A percentile compares a stretch with the other conserved stretches of the same genome.
phyloP scores from a whole-genome alignment of 2,329 filamentous ascomycete genomes.

The Fusarium sp. region DNA sequence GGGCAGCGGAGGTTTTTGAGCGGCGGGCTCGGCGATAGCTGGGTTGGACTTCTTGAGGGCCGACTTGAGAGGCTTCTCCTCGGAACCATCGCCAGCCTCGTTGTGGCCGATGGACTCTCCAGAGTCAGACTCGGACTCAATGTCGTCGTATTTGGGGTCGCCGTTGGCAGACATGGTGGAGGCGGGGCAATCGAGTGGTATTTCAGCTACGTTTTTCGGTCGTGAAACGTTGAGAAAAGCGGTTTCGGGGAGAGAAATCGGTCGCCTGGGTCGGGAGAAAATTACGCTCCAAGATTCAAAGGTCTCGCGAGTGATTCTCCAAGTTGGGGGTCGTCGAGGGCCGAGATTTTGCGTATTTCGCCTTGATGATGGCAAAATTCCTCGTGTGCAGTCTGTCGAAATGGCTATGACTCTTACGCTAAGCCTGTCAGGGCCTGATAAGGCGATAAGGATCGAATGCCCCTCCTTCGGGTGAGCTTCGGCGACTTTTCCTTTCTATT shows the following conservation, averaged over 20 bases:
- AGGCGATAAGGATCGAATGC: slow-evolving; percentile 57
- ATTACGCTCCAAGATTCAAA: slow-evolving; percentile 39
- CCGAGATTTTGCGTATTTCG: slow-evolving; percentile 53
- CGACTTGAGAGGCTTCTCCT: slow-evolving; percentile 83
- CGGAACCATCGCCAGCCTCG: slow-evolving; percentile 69
- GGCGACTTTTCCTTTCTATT: slow-evolving; percentile 26
- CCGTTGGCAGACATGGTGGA: slow-evolving; percentile 69
- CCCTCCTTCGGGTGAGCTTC: slow-evolving; percentile 54
- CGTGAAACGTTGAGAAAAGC: slow-evolving; percentile 27
- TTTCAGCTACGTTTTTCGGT: slow-evolving; percentile 45
- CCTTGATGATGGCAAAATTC: slow-evolving; percentile 59
- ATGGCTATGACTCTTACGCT: slow-evolving; percentile 59
- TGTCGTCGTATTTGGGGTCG: slow-evolving; percentile 78
- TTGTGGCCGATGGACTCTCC: slow-evolving; percentile 76
- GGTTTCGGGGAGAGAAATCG: slow-evolving; percentile 28
- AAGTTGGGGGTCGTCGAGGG: slow-evolving; percentile 40
- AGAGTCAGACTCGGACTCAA: slow-evolving; percentile 79
- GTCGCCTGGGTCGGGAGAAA: slow-evolving; percentile 38
- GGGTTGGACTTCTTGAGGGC: slow-evolving; percentile 82
- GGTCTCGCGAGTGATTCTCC: slow-evolving; percentile 35
- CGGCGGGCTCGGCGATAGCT: slow-evolving; percentile 70
- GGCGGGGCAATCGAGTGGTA: slow-evolving; percentile 52
- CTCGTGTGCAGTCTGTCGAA: slow-evolving; percentile 58
- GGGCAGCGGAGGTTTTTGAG: slow-evolving; percentile 71
- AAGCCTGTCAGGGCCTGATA: slow-evolving; percentile 56